Percentiles rank a stretch among this genome's conserved stretches.
Evolutionary conservation across 352 stramenopile genomes (phyloP).

Genomic region (Aphanomyces astaci): DNA sequence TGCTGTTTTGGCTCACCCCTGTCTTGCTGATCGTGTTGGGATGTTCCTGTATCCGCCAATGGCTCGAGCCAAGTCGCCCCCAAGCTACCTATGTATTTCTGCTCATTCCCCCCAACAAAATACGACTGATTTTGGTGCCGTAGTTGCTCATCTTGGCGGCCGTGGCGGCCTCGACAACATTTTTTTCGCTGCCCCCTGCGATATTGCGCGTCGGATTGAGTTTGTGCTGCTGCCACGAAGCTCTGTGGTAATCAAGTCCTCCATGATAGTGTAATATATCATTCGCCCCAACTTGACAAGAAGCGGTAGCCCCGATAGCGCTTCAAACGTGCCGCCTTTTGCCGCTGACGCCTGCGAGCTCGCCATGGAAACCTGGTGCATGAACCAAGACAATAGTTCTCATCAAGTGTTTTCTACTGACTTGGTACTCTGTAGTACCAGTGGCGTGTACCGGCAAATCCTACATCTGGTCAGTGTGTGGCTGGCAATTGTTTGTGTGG

Average conservation of each 20-base stretch:
- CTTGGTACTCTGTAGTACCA: neutral
- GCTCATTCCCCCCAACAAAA: neutral
- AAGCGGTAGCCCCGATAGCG: neutral
- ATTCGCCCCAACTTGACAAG: neutral
- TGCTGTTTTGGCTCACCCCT: neutral
- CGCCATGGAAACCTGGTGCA: slow-evolving; percentile 1
- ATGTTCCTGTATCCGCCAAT: neutral
- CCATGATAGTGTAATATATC: neutral
- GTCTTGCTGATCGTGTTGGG: neutral
- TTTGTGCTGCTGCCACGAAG: neutral
- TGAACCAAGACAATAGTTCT: too few relatives aligned
- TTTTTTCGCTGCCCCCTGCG: neutral
- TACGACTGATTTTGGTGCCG: neutral
- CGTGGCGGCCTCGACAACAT: neutral
- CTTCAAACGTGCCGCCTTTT: neutral
- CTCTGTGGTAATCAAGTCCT: neutral
- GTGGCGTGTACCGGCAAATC: neutral
- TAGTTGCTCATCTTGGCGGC: neutral
- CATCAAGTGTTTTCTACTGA: too few relatives aligned
- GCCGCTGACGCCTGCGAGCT: neutral
- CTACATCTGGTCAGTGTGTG: neutral
- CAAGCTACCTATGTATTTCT: neutral
- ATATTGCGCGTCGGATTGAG: neutral
- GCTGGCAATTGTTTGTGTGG: neutral
- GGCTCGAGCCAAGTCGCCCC: neutral